Conservation (phyloP, 148 eudicot genomes). For the Persicaria tinctoria region DNA sequence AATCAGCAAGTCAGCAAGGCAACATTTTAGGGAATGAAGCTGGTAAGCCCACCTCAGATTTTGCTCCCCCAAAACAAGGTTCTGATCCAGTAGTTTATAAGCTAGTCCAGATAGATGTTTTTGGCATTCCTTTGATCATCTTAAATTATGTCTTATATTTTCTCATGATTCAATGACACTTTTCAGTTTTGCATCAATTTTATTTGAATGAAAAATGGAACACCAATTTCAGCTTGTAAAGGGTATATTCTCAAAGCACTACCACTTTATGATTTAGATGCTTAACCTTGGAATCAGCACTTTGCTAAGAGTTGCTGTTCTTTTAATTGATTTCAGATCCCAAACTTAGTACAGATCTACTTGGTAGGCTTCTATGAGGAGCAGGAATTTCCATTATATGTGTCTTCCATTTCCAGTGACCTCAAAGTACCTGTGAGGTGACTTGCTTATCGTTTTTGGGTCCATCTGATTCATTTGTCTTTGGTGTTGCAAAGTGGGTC, state of each 20-base stretch:
- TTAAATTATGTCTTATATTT: no score
- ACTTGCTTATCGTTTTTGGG: conserved; percentile 6
- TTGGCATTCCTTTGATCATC: no score
- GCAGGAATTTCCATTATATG: conserved; percentile 82
- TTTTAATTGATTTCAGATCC: conserved; percentile 42
- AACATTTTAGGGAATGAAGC: no score
- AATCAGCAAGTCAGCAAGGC: no score
- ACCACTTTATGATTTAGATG: background rate
- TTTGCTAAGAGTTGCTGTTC: background rate
- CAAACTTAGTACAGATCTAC: conserved; percentile 80
- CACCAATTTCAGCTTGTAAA: conserved; percentile 88
- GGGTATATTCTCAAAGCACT: conserved; percentile 32
- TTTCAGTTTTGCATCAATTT: no score
- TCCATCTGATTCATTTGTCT: background rate
- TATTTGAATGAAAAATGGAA: no score
- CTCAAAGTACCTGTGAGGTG: conserved; percentile 88
- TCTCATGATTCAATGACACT: no score
- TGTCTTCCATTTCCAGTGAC: conserved; percentile 84
- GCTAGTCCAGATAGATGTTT: no score
- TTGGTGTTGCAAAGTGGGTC: conserved; percentile 2
- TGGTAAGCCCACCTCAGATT: no score
- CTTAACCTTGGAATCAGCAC: background rate
- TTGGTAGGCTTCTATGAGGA: conserved; percentile 93
- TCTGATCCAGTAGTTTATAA: no score
- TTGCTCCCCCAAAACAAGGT: no score